Base-by-base conservation (phyloP, 2,329 filamentous ascomycete genomes). In the Tolypocladium amazonense region DNA sequence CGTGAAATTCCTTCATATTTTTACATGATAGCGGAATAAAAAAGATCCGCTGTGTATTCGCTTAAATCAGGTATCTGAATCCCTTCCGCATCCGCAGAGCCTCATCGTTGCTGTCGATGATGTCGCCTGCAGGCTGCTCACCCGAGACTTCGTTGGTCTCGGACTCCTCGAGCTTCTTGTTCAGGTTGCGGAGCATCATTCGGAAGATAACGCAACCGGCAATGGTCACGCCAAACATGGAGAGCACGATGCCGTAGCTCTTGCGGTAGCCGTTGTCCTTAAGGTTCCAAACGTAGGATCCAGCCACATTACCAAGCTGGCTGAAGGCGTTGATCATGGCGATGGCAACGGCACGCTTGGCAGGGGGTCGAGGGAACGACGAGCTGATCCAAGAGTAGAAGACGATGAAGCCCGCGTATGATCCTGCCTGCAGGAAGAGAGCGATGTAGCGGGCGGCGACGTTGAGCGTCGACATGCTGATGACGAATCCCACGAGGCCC, bases 191-290 rank as follows among this genome's bases (percentile, higher is more conserved):
- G 5, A 84, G 73, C 59, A 82, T 76, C 63, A 73, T 60, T 25
- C 77, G 75, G 73, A 84, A 79, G 38, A 71, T 60, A 57, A 71
- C 75, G 69, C 79, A 85, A 6, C 82, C 82, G 0, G 76, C 41
- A 38, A 85, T 79, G 0, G 84, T 82, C 47, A 84, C 65, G 4
- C 81, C 82, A 66, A 86, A 87, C 84, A 87, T 87, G 66, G 82
- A 76, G 18, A 81, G 79, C 6, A 87, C 85, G 60, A 88, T 84
- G 4, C 82, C 84, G 65, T 87, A 87, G 62, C 82, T 86, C 73
- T 83, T 80, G 63, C 84, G 79, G 74, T 78, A 87, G 0, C 85
- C 85, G 62, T 87, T 79, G 0, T 78, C 82, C 30, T 76, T 72
- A 56, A 87, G 75, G 58, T 77, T 73, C 84, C 84, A 87, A 3